Evolutionary conservation across 352 stramenopile genomes (phyloP).

Genomic region (Lagenidium sp.): DNA sequence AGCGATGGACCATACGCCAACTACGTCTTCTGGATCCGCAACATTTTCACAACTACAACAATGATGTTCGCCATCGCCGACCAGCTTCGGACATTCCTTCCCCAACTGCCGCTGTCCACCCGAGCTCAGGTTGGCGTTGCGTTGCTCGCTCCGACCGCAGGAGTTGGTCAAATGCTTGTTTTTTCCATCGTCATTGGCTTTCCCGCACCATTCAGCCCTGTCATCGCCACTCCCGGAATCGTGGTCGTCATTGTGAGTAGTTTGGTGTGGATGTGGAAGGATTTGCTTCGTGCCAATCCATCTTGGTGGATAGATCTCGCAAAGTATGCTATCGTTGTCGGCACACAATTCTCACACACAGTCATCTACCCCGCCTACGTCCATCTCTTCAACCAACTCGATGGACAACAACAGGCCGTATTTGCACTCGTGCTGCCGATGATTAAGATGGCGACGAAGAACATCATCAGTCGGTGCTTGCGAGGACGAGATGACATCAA

Average conservation of each 20-base stretch:
- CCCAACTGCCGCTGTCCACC: neutral
- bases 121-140: neutral
- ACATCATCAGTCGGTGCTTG: constrained; percentile 10
- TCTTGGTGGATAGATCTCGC: neutral
- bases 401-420: constrained; percentile 1
- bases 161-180: neutral
- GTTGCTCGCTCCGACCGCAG: neutral
- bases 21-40: constrained; percentile 14
- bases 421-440: constrained; percentile 16
- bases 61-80: constrained; percentile 2
- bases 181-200: constrained; percentile 4
- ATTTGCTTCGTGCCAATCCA: neutral
- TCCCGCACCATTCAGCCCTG: neutral
- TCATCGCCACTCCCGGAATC: neutral
- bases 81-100: constrained; percentile 6
- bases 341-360: constrained; percentile 3
- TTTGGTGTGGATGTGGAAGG: too few species aligned
- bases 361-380: constrained; percentile 10
- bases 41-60: constrained; percentile 5
- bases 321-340: neutral
- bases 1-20: neutral
- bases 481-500: constrained; percentile 15
- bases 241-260: neutral
- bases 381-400: constrained; percentile 4
- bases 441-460: constrained; percentile 25